Base-by-base conservation (phyloP, 1,284 basidiomycete species). In the Leccinum solheimii region DNA sequence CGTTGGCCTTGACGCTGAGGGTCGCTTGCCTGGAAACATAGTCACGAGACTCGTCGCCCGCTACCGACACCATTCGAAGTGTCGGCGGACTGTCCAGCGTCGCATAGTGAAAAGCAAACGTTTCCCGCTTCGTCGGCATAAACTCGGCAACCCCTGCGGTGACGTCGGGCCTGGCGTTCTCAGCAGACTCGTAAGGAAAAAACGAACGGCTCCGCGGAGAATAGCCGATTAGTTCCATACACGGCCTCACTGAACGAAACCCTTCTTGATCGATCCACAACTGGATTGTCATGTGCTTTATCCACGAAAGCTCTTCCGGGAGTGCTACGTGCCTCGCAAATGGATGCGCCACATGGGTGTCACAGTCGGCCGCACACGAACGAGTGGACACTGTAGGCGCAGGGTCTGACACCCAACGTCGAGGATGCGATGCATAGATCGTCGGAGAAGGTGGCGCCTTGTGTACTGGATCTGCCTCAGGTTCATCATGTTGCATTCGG, bases 241-340 rank as follows among this genome's bases (percentile, higher is more conserved):
- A 74, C 19, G 87, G 83, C 23, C 79, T 77, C 16, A 87, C 79
- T 11, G 82, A 80, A 30, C 90, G 83, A 66, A 89, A 90, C 7
- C 88, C 87, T 75, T 93, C 91, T 73, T 93, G 91, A 69, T 93
- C 92, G 34, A 93, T 86, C 74, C 86, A 82, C 32, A 93, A 75
- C 61, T 90, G 83, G n/a, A 92, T 73, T 36, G 73, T 75, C 19
- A 78, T 77, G 54, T 80, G 77, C 59, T 80, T 77, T 9, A 91
- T 78, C 85, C 86, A 89, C 1, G 72, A 66, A 1, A 86, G 57
- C 43, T 77, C 71, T 16, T 68, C 65, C 0, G 81, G 81, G 14
- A 83, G 71, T 38, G 61, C 63, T 26, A 62, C 45, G 36, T 69
- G 55, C 54, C 63, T 66, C 62, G 51, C 36, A 23, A 62, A 61